A percentile compares a stretch with the other conserved stretches of the same genome.
phyloP scores from a whole-genome alignment of 2,329 filamentous ascomycete genomes.

The Monosporascus ibericus region DNA sequence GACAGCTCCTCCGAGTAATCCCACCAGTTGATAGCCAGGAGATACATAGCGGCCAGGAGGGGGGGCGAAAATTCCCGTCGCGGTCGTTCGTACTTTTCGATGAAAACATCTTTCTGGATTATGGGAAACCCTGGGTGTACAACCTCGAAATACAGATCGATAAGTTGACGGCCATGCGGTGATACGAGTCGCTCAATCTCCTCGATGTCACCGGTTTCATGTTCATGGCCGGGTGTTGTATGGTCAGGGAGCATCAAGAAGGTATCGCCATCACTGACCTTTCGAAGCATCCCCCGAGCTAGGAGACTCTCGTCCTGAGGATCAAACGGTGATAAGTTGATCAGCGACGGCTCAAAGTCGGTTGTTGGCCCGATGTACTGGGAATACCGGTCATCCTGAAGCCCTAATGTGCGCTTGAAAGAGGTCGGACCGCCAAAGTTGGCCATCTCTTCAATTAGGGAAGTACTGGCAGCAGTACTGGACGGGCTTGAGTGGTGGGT shows the following conservation, averaged over 20 bases:
- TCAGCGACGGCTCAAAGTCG: slow-evolving; percentile 76
- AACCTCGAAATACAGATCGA: slow-evolving; percentile 75
- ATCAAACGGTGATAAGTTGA: slow-evolving; percentile 75
- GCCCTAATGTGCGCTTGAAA: slow-evolving; percentile 64
- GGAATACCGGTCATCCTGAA: slow-evolving; percentile 73
- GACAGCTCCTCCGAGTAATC: slow-evolving; percentile 64
- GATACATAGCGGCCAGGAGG: slow-evolving; percentile 73
- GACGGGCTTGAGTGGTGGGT: slow-evolving; percentile 54
- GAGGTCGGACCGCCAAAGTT: slow-evolving; percentile 62
- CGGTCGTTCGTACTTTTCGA: slow-evolving; percentile 69
- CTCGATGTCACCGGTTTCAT: slow-evolving; percentile 61
- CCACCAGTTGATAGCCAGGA: slow-evolving; percentile 86
- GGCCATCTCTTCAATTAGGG: slow-evolving; percentile 64
- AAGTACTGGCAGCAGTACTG: slow-evolving; percentile 55
- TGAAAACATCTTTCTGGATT: slow-evolving; percentile 72
- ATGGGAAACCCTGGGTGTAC: slow-evolving; percentile 80
- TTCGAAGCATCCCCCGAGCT: slow-evolving; percentile 61
- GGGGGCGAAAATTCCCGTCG: slow-evolving; percentile 70
- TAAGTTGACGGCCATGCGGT: slow-evolving; percentile 68
- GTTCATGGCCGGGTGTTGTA: slow-evolving; percentile 65
- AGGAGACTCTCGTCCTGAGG: slow-evolving; percentile 74
- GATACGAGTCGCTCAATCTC: slow-evolving; percentile 71
- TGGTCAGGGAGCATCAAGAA: slow-evolving; percentile 76
- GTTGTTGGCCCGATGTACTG: slow-evolving; percentile 80
- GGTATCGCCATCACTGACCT: slow-evolving; percentile 71